phyloP scores from a whole-genome alignment of 1,284 basidiomycete genomes.

The Erythrobasidium hasegawianum region DNA sequence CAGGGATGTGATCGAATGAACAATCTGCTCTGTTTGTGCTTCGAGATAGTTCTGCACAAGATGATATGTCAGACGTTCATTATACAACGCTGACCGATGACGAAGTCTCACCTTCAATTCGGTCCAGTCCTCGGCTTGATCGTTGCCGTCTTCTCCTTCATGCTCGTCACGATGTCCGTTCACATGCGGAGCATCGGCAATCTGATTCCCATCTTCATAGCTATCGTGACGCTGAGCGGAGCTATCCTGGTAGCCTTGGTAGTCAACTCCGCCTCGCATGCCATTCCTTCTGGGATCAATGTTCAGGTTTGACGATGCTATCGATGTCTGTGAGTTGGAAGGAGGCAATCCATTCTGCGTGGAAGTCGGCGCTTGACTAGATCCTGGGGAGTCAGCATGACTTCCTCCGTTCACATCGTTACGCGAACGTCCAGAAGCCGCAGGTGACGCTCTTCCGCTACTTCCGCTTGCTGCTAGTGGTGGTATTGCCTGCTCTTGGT shows the following conservation, averaged over 20 bases:
- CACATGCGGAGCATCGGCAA: no score
- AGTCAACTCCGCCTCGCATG: not conserved
- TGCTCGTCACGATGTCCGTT: not conserved
- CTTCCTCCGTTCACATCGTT: constrained; percentile 1
- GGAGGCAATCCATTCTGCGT: constrained; percentile 9
- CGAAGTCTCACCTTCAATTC: constrained; percentile 71
- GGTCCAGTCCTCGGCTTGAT: constrained; percentile 65
- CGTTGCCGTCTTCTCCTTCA: constrained; percentile 7
- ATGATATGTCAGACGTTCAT: not conserved
- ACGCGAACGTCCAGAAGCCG: constrained; percentile 4
- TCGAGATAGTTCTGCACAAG: constrained; percentile 71
- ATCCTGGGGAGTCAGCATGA: constrained; percentile 15
- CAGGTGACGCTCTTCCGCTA: constrained; percentile 14
- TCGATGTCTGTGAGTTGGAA: constrained; percentile 17
- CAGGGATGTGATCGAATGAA: constrained; percentile 93
- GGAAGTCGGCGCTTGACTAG: not conserved
- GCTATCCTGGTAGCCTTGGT: constrained; percentile 11
- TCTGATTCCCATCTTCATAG: not conserved
- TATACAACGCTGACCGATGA: not conserved
- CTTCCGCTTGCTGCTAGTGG: not conserved
- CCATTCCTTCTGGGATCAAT: constrained; percentile 4
- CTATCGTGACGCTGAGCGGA: constrained; percentile 6
- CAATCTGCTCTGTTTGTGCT: constrained; percentile 90
- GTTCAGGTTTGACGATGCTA: constrained; percentile 19
- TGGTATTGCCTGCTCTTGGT: not conserved